Conservation (phyloP, 352 stramenopile genomes). For the Blastocystis sp. region DNA sequence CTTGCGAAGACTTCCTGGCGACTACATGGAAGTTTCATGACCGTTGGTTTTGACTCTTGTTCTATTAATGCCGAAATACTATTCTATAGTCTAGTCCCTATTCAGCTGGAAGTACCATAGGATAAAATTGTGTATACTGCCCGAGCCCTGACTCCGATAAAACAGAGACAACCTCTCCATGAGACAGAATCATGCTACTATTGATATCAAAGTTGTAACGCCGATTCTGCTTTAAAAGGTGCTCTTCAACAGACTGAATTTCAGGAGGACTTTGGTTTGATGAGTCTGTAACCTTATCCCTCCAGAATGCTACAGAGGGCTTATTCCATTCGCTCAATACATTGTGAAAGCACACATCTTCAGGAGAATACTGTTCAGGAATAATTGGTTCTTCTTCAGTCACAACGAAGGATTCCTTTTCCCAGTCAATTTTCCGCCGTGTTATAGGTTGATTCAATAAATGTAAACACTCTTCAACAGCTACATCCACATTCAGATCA, state of each 20-base stretch:
- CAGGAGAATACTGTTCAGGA: not conserved
- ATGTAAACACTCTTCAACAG: not conserved
- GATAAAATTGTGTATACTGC: constrained; percentile 55
- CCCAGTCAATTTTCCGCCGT: constrained; percentile 20
- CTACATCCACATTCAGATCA: not conserved
- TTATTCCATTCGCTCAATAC: not conserved
- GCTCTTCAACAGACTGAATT: not conserved
- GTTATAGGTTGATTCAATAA: constrained; percentile 49
- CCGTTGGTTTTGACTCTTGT: not conserved
- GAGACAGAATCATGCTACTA: constrained; percentile 51
- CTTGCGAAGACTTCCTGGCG: constrained; percentile 59
- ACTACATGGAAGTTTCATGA: constrained; percentile 42
- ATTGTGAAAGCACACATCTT: not conserved
- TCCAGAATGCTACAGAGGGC: not conserved
- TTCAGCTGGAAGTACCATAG: not conserved
- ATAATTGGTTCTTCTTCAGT: constrained; percentile 34
- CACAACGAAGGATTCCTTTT: constrained; percentile 60
- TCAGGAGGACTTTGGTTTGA: not conserved
- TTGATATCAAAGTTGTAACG: constrained; percentile 55
- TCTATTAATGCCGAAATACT: constrained; percentile 2
- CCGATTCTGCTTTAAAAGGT: constrained; percentile 42
- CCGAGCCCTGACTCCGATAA: constrained; percentile 25
- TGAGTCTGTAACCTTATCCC: not conserved
- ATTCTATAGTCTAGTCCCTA: not conserved
- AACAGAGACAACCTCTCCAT: constrained; percentile 9